These are phyloP conservation scores for Perkinsus marinus DNA, from an alignment of 169 alveolate genomes.

Conservation along the genomic window DNA sequence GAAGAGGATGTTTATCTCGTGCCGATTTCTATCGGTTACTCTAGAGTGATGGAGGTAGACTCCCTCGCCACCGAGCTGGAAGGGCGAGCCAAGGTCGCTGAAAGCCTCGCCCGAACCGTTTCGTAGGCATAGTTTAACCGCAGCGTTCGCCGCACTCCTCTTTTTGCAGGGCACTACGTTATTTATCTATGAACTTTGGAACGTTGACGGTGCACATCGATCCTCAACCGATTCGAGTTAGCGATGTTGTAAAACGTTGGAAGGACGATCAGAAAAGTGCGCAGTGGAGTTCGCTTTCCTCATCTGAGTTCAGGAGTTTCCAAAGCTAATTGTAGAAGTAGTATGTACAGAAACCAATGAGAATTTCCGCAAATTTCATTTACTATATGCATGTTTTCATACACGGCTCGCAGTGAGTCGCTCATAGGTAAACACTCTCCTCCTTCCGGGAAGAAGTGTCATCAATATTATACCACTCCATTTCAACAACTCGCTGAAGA, in stretches of 20 bases:
- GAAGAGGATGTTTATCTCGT: not conserved
- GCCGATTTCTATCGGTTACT: not conserved
- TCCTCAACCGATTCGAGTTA: not conserved
- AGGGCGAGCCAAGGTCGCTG: not conserved
- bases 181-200: not conserved
- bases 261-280: not conserved
- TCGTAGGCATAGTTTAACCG: not conserved
- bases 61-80: not conserved
- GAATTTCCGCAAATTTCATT: too few species aligned
- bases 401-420: too few species aligned
- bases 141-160: too few species aligned
- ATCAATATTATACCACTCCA: not conserved
- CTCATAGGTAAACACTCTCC: too few species aligned
- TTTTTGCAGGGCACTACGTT: not conserved
- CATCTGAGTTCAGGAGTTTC: too few species aligned
- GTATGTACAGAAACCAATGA: too few species aligned
- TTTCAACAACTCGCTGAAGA: not conserved
- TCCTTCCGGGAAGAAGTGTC: not conserved
- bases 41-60: not conserved
- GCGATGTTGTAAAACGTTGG: not conserved
- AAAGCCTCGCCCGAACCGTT: not conserved
- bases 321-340: too few species aligned
- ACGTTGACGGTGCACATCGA: not conserved
- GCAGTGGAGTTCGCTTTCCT: not conserved
- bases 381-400: too few species aligned